Evolutionary conservation across 1,284 basidiomycete genomes (phyloP), one percentile per base, ranked within the genome.

Genomic region (Heterobasidion irregulare): DNA sequence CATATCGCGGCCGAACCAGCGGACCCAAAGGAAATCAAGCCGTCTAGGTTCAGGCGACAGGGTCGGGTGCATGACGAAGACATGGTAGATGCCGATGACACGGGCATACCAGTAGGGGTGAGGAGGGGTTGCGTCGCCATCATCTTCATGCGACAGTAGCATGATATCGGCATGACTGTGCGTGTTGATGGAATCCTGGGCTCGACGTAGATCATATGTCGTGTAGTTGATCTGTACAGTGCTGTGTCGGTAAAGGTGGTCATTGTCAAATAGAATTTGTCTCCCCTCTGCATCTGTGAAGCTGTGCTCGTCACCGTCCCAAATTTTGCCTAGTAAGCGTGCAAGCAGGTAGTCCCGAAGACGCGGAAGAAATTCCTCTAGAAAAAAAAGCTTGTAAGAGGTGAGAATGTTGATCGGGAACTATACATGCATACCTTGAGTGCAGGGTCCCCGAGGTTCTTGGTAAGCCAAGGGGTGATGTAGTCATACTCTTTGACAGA

Each of bases 111-210:
- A 55, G 48, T 50, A 55, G 3, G 53, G 48, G 32, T 55, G 53
- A 2, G 19, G 19, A 26, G 5, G 36, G 5, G 13, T 26, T 9
- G 53, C 41, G 46, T 6, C 46, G 16, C 16, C n/a, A 47, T 47
- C 19, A 32, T 55, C 48, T 38, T 54, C 46, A 18, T 33, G 45
- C 2, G 53, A 50, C 1, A 55, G 47, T 50, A 64, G 48, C 58
- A 66, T 65, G 35, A 65, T 55, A 33, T 65, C 57, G 33, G 59
- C 53, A 54, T 63, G 59, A 19, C 51, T 62, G 1, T 56, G 47
- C 7, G 53, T 57, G 43, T 65, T 65, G 34, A 67, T 53, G 1
- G 62, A 58, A 47, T 68, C 66, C 52, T 65, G 59, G 26, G 50
- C 54, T 1, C 58, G 62, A 13, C 48, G 47, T 3, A 50, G 12